phyloP scores from a whole-genome alignment of 2,329 filamentous ascomycete species.

The Dactylellina sp. region DNA sequence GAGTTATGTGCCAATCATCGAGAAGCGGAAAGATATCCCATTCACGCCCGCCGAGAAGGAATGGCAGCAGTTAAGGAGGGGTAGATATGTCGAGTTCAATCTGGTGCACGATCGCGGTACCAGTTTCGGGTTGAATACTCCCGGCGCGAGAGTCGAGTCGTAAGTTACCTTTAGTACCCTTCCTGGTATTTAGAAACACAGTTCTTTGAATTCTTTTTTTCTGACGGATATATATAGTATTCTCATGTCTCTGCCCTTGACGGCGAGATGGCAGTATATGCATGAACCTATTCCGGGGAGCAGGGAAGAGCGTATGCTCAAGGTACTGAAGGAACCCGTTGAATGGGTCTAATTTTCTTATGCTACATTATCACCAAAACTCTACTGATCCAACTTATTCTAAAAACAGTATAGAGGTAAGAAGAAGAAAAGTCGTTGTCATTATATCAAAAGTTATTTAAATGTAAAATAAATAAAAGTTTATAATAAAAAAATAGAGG shows the following conservation, averaged over 20 bases:
- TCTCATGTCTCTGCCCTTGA: constrained; percentile 93
- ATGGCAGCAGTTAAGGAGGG: constrained; percentile 94
- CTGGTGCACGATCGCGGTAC: constrained; percentile 96
- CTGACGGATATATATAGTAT: too few relatives aligned
- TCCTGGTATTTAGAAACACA: background rate
- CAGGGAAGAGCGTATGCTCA: constrained; percentile 82
- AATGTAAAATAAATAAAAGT: background rate
- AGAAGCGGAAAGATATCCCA: constrained; percentile 89
- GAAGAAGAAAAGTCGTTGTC: background rate
- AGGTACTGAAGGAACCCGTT: constrained; percentile 74
- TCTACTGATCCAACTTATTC: background rate
- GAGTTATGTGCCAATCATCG: constrained; percentile 88
- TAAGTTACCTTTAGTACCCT: constrained; percentile 40
- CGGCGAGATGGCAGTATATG: constrained; percentile 96
- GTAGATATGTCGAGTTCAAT: constrained; percentile 99
- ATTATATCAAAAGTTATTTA: background rate
- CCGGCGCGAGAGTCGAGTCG: constrained; percentile 84
- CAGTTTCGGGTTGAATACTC: constrained; percentile 91
- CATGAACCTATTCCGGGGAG: constrained; percentile 81
- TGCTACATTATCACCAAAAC: background rate
- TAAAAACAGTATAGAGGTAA: constrained; percentile 5
- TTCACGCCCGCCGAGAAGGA: constrained; percentile 87
- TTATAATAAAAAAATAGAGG: background rate
- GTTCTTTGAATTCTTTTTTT: background rate
- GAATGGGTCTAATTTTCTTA: constrained; percentile 72